Base-by-base conservation (phyloP, 2,329 filamentous ascomycete genomes). In the Aspergillus tamarii region DNA sequence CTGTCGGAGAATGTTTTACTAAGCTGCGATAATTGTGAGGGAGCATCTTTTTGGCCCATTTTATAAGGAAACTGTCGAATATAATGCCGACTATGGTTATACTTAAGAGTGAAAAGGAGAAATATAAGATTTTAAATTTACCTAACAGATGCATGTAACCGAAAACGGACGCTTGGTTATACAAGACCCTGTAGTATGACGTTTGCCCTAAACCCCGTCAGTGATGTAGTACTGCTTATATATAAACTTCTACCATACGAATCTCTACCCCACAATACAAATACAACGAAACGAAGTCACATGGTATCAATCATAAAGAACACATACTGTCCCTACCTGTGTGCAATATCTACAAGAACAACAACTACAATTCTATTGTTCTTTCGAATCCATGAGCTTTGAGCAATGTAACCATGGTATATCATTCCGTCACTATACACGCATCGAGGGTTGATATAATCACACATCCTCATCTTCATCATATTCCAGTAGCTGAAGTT, bases 401-500 rank as follows among this genome's bases (percentile, higher is more conserved):
- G 28, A 34, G 19, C 16, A 7, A 34, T 32, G 28, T 12, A 32
- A 52, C 11, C 36, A 23, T 28, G 57, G 26, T 21, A 53, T 59
- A 56, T 48, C 57, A 34, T 59, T 36, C 32, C 30, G 43, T 57
- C 43, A 60, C 46, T 21, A 21, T 52, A 57, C 43, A 54, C 12
- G 41, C 34, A 52, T 21, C 39, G 30, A 43, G 32, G 39, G 6
- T 41, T 45, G 34, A 48, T 46, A 23, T 21, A 63, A 64, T 66
- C 62, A 67, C 43, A 54, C 19, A 21, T 64, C 61, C 10, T 66
- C 48, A 14, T 64, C 69, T 19, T 70, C 70, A n/a, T 74, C 73
- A 53, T 72, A 63, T 54, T 66, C 63, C 61, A 77, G 70, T 64
- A 77, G 70, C 50, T 73, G 69, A 34, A 79, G 66, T 66, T 81